Conservation (phyloP, 805 yeast genomes). For the Brettanomyces custersianus region DNA sequence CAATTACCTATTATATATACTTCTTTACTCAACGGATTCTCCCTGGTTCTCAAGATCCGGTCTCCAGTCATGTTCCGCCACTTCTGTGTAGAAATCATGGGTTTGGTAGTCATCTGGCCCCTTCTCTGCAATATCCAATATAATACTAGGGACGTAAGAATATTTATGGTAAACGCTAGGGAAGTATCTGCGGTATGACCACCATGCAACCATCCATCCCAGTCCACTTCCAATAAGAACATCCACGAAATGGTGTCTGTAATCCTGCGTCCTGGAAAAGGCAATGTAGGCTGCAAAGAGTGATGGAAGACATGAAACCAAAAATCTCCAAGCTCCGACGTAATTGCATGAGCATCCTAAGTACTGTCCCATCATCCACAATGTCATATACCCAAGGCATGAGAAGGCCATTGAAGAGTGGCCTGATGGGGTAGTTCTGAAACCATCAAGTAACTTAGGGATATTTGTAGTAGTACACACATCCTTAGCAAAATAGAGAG, state of each 20-base stretch:
- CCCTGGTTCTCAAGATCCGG: no score
- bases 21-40: no score
- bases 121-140: constrained; percentile 8
- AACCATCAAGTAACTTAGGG: constrained; percentile 51
- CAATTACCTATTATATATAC: no score
- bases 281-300: constrained; percentile 73
- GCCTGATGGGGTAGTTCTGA: constrained; percentile 77
- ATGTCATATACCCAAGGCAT: constrained; percentile 51
- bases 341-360: constrained; percentile 20
- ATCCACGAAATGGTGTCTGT: constrained; percentile 88
- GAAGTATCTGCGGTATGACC: constrained; percentile 46
- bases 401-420: constrained; percentile 68
- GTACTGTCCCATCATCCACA: constrained; percentile 66
- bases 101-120: constrained; percentile 2
- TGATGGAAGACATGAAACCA: constrained; percentile 44
- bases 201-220: constrained; percentile 54
- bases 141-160: constrained; percentile 32
- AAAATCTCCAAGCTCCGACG: constrained; percentile 54
- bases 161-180: constrained; percentile 28
- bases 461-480: constrained; percentile 49
- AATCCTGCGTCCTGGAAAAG: constrained; percentile 79
- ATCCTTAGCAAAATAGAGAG: constrained; percentile 51
- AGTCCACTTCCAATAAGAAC: constrained; percentile 62
- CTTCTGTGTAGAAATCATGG: constrained; percentile 3
- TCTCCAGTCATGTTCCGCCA: no score